Evolutionary conservation across 78 protist genomes (phyloP).

Genomic region (Salpingoeca rosetta): DNA sequence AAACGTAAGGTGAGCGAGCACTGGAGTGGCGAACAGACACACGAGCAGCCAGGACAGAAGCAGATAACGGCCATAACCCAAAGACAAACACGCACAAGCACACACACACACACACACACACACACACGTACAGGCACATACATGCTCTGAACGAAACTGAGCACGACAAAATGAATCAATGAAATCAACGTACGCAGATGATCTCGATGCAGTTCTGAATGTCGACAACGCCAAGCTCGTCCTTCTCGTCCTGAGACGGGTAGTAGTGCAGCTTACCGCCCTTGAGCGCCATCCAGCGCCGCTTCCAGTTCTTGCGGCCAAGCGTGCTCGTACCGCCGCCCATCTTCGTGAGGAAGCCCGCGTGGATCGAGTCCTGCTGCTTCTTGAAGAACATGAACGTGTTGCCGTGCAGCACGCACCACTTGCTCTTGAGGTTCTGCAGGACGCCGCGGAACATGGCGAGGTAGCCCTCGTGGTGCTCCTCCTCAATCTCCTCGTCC

Average conservation of each 20-base stretch:
- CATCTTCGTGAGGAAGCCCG: background rate
- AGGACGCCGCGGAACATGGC: background rate
- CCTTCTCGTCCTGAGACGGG: background rate
- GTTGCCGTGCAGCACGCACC: background rate
- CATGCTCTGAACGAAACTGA: too few relatives aligned
- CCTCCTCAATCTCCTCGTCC: background rate
- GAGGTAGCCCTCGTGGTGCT: background rate
- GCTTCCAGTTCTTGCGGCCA: constrained; percentile 8
- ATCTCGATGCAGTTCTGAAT: background rate
- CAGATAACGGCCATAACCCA: too few relatives aligned
- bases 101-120: too few relatives aligned
- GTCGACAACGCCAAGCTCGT: background rate
- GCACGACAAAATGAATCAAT: too few relatives aligned
- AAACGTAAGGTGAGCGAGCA: too few relatives aligned
- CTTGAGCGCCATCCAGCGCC: background rate
- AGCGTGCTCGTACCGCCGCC: constrained; percentile 1
- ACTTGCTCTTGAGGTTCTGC: constrained; percentile 3
- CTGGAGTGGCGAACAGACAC: too few relatives aligned
- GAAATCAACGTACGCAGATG: too few relatives aligned
- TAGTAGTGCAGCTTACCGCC: constrained; percentile 3
- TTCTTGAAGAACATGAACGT: background rate
- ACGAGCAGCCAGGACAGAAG: too few relatives aligned
- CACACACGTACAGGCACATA: too few relatives aligned
- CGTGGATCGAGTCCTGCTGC: background rate
- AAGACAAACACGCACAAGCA: too few relatives aligned